Evolutionary conservation across 495 filamentous ascomycete species (phyloP), one percentile per base, ranked within the genome.

Genomic region (Oidiodendron maius): DNA sequence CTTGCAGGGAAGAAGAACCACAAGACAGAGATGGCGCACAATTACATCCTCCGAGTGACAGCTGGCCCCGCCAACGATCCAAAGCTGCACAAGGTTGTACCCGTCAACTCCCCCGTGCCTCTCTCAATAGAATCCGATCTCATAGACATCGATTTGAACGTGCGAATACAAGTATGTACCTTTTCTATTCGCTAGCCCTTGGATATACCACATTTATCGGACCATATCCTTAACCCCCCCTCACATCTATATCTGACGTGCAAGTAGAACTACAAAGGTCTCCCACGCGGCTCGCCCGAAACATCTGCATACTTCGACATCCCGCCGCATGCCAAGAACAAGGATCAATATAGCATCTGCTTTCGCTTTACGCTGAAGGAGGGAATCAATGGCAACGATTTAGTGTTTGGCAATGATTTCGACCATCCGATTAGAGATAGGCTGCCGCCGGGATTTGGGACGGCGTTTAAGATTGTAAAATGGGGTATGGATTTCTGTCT

Each of bases 381-480:
- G 20, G 68, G 67, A 4, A 81, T 95, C 22, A 71, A 74, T 5
- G 89, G 80, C 35, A 65, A 79, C 18, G 84, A 89, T 45, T 75
- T 96, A 1, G 74, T 96, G 26, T 95, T 90, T 49, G 91, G 91
- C 15, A 96, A 96, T 62, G 86, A 95, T 66, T 96, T 96, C 51
- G 88, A 93, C 55, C 77, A 82, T 21, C 87, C 91, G 0, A 87
- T 98, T 48, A 79, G 87, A 32, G 82, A 93, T 55, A 74, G 82
- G n/a, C 71, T 98, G 0, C 93, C 93, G 0, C 85, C 84, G 0
- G 91, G 89, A 4, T 95, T 96, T 62, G 75, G 74, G 41, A 78
- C 84, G 0, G 88, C 88, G 0, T 81, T 95, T 64, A 82, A 78
- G 23, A 78, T 95, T 4, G 87, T 90, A 13, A 87, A 86, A 61